A percentile compares a stretch with the other conserved stretches of the same genome.
Conservation (phyloP, 2,329 filamentous ascomycete genomes). For the Tolypocladium capitatum region DNA sequence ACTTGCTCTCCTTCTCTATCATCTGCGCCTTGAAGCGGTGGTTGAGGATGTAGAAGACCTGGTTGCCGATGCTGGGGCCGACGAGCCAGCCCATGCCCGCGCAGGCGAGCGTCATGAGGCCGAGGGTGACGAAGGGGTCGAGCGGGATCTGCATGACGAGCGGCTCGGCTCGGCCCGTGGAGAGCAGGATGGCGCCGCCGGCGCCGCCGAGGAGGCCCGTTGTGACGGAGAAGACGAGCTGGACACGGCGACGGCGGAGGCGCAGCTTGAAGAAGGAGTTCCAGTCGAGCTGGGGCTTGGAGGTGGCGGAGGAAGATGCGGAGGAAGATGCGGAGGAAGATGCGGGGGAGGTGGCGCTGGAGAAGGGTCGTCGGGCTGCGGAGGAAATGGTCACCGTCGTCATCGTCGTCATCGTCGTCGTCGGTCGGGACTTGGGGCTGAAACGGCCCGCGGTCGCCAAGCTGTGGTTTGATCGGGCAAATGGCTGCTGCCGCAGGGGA, state of each 20-base stretch:
- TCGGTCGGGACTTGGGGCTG: background rate
- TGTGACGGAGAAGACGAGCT: conserved; percentile 61
- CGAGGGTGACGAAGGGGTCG: conserved; percentile 78
- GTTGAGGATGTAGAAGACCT: conserved; percentile 66
- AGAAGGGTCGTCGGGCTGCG: conserved; percentile 7
- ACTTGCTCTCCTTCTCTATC: conserved; percentile 80
- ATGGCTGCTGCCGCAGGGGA: conserved; percentile 1
- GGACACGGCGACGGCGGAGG: conserved; percentile 70
- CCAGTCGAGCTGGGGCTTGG: conserved; percentile 50
- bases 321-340: background rate
- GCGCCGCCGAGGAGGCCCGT: conserved; percentile 50
- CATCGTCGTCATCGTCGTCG: background rate
- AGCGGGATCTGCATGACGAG: conserved; percentile 61
- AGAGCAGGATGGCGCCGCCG: conserved; percentile 51
- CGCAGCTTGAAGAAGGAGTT: conserved; percentile 87
- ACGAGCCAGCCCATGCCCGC: conserved; percentile 77
- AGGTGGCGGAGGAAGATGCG: background rate
- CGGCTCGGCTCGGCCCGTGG: conserved; percentile 59
- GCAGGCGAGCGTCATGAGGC: conserved; percentile 63
- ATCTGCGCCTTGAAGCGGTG: conserved; percentile 59
- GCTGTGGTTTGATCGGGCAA: background rate
- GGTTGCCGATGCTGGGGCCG: conserved; percentile 71
- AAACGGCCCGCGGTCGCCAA: conserved; percentile 1
- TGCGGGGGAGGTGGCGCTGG: conserved; percentile 3
- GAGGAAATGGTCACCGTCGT: background rate